A percentile compares a stretch with the other conserved stretches of the same genome.
Evolutionary conservation across 2,329 filamentous ascomycete species (phyloP).

Genomic region (Trichoderma atroviride): DNA sequence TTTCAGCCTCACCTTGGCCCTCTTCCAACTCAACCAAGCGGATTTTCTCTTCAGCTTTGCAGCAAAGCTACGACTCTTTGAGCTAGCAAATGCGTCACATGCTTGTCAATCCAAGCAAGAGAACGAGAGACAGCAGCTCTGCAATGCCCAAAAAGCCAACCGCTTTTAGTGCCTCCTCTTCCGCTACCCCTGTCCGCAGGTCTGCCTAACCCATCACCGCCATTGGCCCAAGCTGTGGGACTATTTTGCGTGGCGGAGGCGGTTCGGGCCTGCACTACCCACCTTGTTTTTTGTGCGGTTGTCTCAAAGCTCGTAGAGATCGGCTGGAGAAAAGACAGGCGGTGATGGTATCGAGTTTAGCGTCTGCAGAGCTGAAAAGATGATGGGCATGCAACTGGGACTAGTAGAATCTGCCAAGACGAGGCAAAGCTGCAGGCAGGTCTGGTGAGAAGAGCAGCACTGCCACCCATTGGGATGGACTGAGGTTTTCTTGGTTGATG

Average conservation of each 20-base stretch:
- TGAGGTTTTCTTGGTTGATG: not conserved
- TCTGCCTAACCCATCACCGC: slow-evolving; percentile 4
- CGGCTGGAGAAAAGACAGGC: not conserved
- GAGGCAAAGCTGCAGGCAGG: not conserved
- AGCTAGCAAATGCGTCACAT: slow-evolving; percentile 12
- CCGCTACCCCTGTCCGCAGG: not conserved
- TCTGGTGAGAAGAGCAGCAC: slow-evolving; percentile 7
- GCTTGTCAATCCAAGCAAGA: not conserved
- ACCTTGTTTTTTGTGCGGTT: not conserved
- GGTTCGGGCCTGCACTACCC: not conserved
- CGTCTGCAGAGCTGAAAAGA: slow-evolving; percentile 9
- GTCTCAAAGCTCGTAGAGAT: not conserved
- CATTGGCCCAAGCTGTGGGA: slow-evolving; percentile 7
- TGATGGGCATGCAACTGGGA: not conserved
- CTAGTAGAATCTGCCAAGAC: not conserved
- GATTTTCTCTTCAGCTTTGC: not conserved
- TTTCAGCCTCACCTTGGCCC: slow-evolving; percentile 19
- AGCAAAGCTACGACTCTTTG: not conserved
- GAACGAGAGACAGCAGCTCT: not conserved
- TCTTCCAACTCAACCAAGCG: not conserved
- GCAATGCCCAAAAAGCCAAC: not conserved
- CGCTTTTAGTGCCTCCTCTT: not conserved
- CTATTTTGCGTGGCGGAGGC: slow-evolving; percentile 20
- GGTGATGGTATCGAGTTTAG: not conserved
- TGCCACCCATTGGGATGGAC: not conserved